A percentile compares a stretch with the other conserved stretches of the same genome.
Evolutionary conservation across 2,329 filamentous ascomycete species (phyloP).

Genomic region (Sporothrix pallida): DNA sequence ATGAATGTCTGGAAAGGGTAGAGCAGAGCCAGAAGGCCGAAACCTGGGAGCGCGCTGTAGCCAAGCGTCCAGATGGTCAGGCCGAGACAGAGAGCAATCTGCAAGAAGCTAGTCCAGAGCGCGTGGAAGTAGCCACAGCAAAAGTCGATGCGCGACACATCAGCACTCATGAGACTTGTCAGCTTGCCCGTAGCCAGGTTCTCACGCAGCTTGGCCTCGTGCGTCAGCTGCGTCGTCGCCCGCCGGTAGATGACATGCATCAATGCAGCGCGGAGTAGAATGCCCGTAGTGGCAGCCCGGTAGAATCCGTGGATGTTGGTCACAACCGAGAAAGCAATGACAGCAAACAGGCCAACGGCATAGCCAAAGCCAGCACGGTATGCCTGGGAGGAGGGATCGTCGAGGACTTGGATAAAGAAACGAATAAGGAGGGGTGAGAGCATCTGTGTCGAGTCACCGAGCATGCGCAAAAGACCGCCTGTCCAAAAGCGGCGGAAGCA

Average conservation of each 20-base stretch:
- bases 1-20: slow-evolving; percentile 41
- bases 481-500: slow-evolving; percentile 44
- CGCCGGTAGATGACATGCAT: slow-evolving; percentile 37
- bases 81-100: slow-evolving; percentile 43
- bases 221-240: slow-evolving; percentile 39
- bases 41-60: slow-evolving; percentile 42
- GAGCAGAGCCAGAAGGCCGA: slow-evolving; percentile 40
- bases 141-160: slow-evolving; percentile 44
- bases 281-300: slow-evolving; percentile 35
- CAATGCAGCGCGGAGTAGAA: slow-evolving; percentile 28
- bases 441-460: slow-evolving; percentile 41
- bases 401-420: slow-evolving; percentile 39
- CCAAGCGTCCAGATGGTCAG: slow-evolving; percentile 40
- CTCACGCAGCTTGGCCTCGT: slow-evolving; percentile 37
- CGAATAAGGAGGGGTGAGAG: slow-evolving; percentile 41
- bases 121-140: slow-evolving; percentile 45
- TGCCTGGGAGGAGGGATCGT: slow-evolving; percentile 39
- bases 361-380: slow-evolving; percentile 40
- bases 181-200: slow-evolving; percentile 42
- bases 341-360: slow-evolving; percentile 40
- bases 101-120: slow-evolving; percentile 44
- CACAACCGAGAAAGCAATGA: slow-evolving; percentile 41
- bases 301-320: slow-evolving; percentile 43
- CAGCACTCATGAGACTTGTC: slow-evolving; percentile 45
- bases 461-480: slow-evolving; percentile 42